Evolutionary conservation across 345 rosid genomes (phyloP).

Genomic region (Odontarrhena argentea): DNA sequence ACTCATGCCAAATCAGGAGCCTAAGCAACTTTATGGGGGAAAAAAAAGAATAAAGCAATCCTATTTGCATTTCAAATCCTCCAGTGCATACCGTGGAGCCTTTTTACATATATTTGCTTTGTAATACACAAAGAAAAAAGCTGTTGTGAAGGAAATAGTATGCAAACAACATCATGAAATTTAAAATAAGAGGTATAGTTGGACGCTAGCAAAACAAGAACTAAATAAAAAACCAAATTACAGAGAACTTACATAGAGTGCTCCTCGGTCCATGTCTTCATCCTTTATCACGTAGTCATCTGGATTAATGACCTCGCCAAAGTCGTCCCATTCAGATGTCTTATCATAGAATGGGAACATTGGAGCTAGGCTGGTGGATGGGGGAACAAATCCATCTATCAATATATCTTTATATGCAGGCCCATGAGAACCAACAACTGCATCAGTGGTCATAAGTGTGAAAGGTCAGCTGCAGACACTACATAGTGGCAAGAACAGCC

Average conservation of each 20-base stretch:
- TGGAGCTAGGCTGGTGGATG: constrained; percentile 79
- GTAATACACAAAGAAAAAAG: neutral
- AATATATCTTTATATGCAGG: constrained; percentile 70
- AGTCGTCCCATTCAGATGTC: constrained; percentile 90
- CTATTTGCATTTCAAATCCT: constrained; percentile 8
- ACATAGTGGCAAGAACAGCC: neutral
- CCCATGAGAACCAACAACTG: constrained; percentile 60
- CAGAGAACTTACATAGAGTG: constrained; percentile 59
- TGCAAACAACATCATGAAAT: constrained; percentile 25
- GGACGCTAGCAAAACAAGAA: neutral
- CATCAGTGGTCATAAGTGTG: constrained; percentile 34
- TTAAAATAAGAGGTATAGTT: constrained; percentile 4
- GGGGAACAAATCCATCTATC: constrained; percentile 92
- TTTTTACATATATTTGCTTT: neutral
- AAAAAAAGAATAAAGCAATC: neutral
- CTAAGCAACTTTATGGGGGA: constrained; percentile 9
- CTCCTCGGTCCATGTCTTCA: constrained; percentile 74
- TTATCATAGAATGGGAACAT: constrained; percentile 92
- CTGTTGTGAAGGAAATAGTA: neutral
- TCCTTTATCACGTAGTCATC: constrained; percentile 92
- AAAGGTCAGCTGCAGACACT: constrained; percentile 31
- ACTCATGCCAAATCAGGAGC: constrained; percentile 1
- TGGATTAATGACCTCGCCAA: constrained; percentile 95
- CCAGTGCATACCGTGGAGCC: constrained; percentile 8
- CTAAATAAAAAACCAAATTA: constrained; percentile 19